These are phyloP conservation scores for Neonectria faginata DNA, from an alignment of 2,329 filamentous ascomycete species.

Conservation along the genomic window DNA sequence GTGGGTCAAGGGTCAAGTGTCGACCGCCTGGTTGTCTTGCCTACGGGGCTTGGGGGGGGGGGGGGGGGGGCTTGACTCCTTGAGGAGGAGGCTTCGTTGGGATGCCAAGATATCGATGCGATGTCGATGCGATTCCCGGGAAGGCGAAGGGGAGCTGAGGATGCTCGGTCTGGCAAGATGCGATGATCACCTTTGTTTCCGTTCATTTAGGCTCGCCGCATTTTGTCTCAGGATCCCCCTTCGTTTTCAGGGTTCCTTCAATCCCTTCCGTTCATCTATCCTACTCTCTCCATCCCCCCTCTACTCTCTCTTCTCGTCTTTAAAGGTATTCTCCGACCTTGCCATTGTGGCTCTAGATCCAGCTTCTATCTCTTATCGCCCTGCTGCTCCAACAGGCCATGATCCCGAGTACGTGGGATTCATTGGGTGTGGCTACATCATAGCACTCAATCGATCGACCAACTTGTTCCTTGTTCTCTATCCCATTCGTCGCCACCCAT, in stretches of 20 bases:
- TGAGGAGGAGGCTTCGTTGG: slow-evolving; percentile 18
- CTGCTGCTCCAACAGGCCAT: slow-evolving; percentile 36
- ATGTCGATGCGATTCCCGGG: slow-evolving; percentile 14
- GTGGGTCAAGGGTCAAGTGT: slow-evolving; percentile 41
- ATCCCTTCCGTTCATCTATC: background rate
- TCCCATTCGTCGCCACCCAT: slow-evolving; percentile 15
- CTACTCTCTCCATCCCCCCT: background rate
- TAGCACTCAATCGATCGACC: slow-evolving; percentile 39
- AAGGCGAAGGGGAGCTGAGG: slow-evolving; percentile 11
- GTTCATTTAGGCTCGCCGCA: slow-evolving; percentile 31
- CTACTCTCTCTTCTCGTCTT: background rate
- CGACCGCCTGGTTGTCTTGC: slow-evolving; percentile 26
- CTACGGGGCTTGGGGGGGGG: slow-evolving; percentile 7
- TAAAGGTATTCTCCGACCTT: slow-evolving; percentile 5
- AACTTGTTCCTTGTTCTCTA: slow-evolving; percentile 1
- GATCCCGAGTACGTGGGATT: slow-evolving; percentile 42
- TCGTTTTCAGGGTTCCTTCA: background rate
- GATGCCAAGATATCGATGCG: slow-evolving; percentile 17
- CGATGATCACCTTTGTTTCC: slow-evolving; percentile 35
- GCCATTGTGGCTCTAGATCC: slow-evolving; percentile 14
- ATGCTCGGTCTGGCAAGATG: slow-evolving; percentile 23
- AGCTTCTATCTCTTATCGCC: slow-evolving; percentile 12
- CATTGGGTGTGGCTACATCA: slow-evolving; percentile 44
- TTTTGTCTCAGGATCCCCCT: slow-evolving; percentile 16
- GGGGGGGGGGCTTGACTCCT: too few relatives aligned